phyloP scores from a whole-genome alignment of 2,329 filamentous ascomycete genomes.

The Diaporthe velutina region DNA sequence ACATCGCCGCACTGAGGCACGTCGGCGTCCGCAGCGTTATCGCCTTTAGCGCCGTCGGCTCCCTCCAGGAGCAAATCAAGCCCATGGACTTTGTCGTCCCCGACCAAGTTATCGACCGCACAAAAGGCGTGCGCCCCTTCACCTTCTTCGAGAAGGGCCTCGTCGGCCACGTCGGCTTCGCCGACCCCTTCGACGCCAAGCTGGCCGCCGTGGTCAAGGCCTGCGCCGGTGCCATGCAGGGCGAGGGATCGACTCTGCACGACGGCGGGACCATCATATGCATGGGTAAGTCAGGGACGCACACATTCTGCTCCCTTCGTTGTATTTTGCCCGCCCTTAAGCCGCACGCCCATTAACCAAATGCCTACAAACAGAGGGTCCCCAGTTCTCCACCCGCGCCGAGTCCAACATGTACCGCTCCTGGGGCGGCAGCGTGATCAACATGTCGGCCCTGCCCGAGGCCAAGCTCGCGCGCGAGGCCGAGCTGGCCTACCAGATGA shows the following conservation, averaged over 20 bases:
- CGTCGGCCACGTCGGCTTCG: slow-evolving; percentile 95
- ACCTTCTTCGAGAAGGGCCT: slow-evolving; percentile 96
- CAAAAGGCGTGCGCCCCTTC: slow-evolving; percentile 93
- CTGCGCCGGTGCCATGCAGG: slow-evolving; percentile 81
- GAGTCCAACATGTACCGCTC: slow-evolving; percentile 95
- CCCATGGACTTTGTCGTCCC: slow-evolving; percentile 97
- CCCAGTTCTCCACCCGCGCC: slow-evolving; percentile 95
- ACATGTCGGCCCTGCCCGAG: slow-evolving; percentile 97
- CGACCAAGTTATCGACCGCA: slow-evolving; percentile 97
- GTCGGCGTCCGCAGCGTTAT: slow-evolving; percentile 92
- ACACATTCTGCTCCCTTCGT: too few relatives aligned
- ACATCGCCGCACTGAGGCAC: slow-evolving; percentile 95
- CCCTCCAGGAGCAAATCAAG: slow-evolving; percentile 90
- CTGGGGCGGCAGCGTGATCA: slow-evolving; percentile 96
- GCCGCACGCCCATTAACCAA: slow-evolving; percentile 16
- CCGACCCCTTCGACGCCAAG: slow-evolving; percentile 89
- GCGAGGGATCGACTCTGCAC: slow-evolving; percentile 88
- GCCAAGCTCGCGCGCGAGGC: slow-evolving; percentile 96
- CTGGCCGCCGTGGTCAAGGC: slow-evolving; percentile 82
- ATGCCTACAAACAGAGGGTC: slow-evolving; percentile 76
- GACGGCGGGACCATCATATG: slow-evolving; percentile 88
- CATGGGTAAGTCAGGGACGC: slow-evolving; percentile 78
- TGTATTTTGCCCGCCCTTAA: too few relatives aligned
- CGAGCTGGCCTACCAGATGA: slow-evolving; percentile 97
- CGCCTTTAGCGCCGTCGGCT: slow-evolving; percentile 95